phyloP scores from a whole-genome alignment of 192 early-diverging fungal genomes.

The Phycomyces blakesleeanus region DNA sequence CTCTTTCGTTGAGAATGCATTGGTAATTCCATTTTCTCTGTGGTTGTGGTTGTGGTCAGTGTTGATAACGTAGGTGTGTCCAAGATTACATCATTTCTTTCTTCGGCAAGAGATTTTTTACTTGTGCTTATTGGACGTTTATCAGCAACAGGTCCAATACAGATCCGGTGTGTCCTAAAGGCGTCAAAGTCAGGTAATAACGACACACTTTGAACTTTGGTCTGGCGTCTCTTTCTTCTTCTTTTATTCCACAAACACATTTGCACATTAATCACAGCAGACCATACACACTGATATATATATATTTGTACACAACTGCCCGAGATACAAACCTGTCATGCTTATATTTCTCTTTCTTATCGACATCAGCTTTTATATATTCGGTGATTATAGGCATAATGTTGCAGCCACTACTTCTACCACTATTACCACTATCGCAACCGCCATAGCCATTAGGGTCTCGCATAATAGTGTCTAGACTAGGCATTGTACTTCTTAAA shows the following conservation, averaged over 20 bases:
- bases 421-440: too few relatives aligned
- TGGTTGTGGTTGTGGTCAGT: neutral
- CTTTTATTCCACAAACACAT: constrained; percentile 31
- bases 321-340: too few relatives aligned
- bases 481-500: constrained; percentile 76
- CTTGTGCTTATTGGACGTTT: too few relatives aligned
- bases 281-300: too few relatives aligned
- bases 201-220: constrained; percentile 61
- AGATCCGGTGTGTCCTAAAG: constrained; percentile 57
- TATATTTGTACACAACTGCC: too few relatives aligned
- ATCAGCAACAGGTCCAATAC: constrained; percentile 44
- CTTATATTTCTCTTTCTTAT: constrained; percentile 81
- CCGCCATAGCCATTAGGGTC: too few relatives aligned
- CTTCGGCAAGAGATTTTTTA: constrained; percentile 38
- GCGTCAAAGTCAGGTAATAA: constrained; percentile 68
- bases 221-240: constrained; percentile 83
- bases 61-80: too few relatives aligned
- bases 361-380: constrained; percentile 64
- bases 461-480: constrained; percentile 48
- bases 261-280: too few relatives aligned
- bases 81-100: constrained; percentile 43
- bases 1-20: constrained; percentile 25
- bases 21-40: neutral
- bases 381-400: constrained; percentile 64
- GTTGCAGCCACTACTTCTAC: constrained; percentile 48